Conservation (phyloP, 2,329 filamentous ascomycete species). For the Tolypocladium nubicola region DNA sequence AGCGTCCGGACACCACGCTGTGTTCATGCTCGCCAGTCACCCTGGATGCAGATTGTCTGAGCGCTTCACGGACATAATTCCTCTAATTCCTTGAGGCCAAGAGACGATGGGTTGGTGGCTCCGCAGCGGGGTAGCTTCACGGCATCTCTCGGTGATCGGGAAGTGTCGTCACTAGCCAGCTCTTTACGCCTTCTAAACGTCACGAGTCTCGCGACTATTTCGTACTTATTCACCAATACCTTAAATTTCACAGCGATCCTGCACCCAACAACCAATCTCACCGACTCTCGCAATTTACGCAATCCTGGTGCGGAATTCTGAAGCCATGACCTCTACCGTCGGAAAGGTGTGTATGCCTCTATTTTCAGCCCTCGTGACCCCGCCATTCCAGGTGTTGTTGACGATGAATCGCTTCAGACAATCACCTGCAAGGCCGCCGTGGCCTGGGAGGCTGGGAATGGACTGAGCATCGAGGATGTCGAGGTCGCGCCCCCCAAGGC, state of each 20-base stretch:
- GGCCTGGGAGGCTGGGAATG: constrained; percentile 92
- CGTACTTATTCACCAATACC: neutral
- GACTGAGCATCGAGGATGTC: constrained; percentile 80
- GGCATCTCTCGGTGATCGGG: constrained; percentile 3
- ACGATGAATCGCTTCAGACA: constrained; percentile 43
- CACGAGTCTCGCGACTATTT: neutral
- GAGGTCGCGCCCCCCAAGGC: constrained; percentile 84
- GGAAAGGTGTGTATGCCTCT: constrained; percentile 31
- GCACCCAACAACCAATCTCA: neutral
- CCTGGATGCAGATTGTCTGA: neutral
- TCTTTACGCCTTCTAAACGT: neutral
- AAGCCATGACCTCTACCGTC: constrained; percentile 37
- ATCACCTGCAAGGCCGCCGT: constrained; percentile 97
- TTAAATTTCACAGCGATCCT: neutral
- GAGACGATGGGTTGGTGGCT: neutral
- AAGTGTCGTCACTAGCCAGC: neutral
- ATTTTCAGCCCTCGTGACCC: neutral
- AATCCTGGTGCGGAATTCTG: neutral
- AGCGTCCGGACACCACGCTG: neutral
- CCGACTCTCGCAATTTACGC: neutral
- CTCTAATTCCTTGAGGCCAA: neutral
- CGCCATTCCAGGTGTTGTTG: constrained; percentile 7
- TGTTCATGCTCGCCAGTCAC: neutral
- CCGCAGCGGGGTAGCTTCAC: constrained; percentile 2
- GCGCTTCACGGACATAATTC: neutral